These are phyloP conservation scores for Penicillium frequentans DNA, from an alignment of 2,329 filamentous ascomycete species.

Conservation along the genomic window DNA sequence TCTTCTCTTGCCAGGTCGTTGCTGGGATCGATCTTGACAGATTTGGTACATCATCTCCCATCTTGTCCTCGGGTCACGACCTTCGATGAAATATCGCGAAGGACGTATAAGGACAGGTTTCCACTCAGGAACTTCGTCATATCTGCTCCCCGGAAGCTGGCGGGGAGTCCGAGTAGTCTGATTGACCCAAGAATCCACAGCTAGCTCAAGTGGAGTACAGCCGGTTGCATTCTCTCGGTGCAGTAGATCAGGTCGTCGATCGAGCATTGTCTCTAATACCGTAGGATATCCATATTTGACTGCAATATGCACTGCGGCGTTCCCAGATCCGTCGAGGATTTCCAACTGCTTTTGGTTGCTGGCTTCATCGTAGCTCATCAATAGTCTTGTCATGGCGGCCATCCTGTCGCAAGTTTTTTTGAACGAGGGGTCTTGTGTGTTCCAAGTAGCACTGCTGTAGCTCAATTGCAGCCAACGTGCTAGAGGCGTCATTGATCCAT, in stretches of 20 bases:
- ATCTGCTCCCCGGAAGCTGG: neutral
- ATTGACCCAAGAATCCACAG: slow-evolving; percentile 28
- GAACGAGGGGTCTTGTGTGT: neutral
- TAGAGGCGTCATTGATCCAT: slow-evolving; percentile 48
- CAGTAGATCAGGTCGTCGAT: slow-evolving; percentile 59
- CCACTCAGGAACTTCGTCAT: neutral
- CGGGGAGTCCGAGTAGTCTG: slow-evolving; percentile 17
- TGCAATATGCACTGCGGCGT: slow-evolving; percentile 43
- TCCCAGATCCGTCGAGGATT: slow-evolving; percentile 45
- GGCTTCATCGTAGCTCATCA: slow-evolving; percentile 57
- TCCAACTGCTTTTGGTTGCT: slow-evolving; percentile 46
- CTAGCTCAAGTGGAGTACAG: slow-evolving; percentile 65
- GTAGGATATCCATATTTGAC: slow-evolving; percentile 52
- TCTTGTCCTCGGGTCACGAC: slow-evolving; percentile 3
- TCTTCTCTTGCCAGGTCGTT: slow-evolving; percentile 44
- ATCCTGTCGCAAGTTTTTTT: neutral
- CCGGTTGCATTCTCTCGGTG: slow-evolving; percentile 75
- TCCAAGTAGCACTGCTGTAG: slow-evolving; percentile 9
- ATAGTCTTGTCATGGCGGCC: slow-evolving; percentile 45
- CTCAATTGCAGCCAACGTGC: slow-evolving; percentile 53
- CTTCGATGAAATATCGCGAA: slow-evolving; percentile 9
- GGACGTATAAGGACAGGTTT: neutral
- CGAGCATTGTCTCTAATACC: slow-evolving; percentile 55
- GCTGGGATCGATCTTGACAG: slow-evolving; percentile 31
- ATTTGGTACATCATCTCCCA: slow-evolving; percentile 36